A percentile compares a stretch with the other conserved stretches of the same genome.
These are phyloP conservation scores for Gaertneriomyces sp. DNA, from an alignment of 192 early-diverging fungal species.

Conservation along the genomic window DNA sequence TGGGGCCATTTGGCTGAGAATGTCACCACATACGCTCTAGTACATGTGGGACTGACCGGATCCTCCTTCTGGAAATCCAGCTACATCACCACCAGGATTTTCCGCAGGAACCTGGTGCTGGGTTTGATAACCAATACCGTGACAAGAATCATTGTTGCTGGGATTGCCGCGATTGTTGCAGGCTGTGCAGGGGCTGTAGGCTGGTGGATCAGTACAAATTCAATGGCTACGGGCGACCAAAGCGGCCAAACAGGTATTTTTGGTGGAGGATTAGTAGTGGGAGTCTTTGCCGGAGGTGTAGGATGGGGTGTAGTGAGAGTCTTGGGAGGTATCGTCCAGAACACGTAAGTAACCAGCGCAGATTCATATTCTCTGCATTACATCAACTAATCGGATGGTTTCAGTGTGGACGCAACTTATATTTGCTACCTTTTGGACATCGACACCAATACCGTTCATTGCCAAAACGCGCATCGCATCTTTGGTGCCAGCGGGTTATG, in stretches of 20 bases:
- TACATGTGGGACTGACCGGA: conserved; percentile 68
- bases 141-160: conserved; percentile 56
- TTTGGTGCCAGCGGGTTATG: conserved; percentile 17
- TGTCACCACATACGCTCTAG: conserved; percentile 60
- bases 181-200: conserved; percentile 31
- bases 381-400: background rate
- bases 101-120: conserved; percentile 69
- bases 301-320: conserved; percentile 48
- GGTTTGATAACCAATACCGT: conserved; percentile 56
- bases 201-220: no score
- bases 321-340: conserved; percentile 66
- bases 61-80: conserved; percentile 58
- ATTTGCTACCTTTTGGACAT: conserved; percentile 79
- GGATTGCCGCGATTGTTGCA: conserved; percentile 53
- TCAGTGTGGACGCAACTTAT: conserved; percentile 72
- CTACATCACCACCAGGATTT: conserved; percentile 60
- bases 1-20: conserved; percentile 17
- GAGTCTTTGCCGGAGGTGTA: no score
- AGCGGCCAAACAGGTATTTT: no score
- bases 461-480: conserved; percentile 42
- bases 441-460: conserved; percentile 50
- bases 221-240: no score
- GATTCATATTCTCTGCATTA: background rate
- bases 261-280: no score
- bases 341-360: conserved; percentile 56